A percentile compares a stretch with the other conserved stretches of the same genome.
These are phyloP conservation scores for Crithidia brevicula DNA, from an alignment of 208 protist species.

Conservation along the genomic window DNA sequence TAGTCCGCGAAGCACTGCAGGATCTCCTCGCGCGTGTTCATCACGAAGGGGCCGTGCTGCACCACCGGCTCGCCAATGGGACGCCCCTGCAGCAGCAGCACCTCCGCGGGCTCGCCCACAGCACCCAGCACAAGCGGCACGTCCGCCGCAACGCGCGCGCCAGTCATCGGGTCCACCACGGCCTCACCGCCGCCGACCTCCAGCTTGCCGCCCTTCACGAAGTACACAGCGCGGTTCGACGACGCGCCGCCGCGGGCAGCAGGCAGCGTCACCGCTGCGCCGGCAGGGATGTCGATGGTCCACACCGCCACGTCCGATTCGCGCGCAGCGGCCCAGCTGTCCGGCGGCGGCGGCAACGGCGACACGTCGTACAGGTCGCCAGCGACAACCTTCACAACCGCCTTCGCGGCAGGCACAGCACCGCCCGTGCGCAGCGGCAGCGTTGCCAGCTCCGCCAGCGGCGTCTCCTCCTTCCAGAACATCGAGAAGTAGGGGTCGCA, in stretches of 20 bases:
- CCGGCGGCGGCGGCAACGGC: constrained; percentile 57
- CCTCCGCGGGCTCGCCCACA: constrained; percentile 21
- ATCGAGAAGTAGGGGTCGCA: constrained; percentile 72
- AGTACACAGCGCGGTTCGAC: constrained; percentile 48
- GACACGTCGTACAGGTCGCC: constrained; percentile 41
- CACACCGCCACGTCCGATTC: constrained; percentile 54
- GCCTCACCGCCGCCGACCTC: constrained; percentile 21
- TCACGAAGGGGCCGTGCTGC: constrained; percentile 94
- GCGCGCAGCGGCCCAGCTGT: constrained; percentile 54
- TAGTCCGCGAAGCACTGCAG: constrained; percentile 87
- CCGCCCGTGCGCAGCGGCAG: constrained; percentile 10
- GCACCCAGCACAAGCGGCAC: constrained; percentile 33
- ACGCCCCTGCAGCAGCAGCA: constrained; percentile 67
- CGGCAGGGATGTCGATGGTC: constrained; percentile 39
- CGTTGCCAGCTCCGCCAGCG: constrained; percentile 20
- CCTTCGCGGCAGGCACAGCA: constrained; percentile 9
- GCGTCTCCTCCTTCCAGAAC: constrained; percentile 55
- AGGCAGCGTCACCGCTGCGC: constrained; percentile 35
- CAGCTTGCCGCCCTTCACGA: constrained; percentile 36
- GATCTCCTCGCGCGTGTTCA: constrained; percentile 94
- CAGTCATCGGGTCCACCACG: constrained; percentile 26
- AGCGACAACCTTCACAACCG: constrained; percentile 30
- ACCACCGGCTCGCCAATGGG: constrained; percentile 88
- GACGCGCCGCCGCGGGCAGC: constrained; percentile 25
- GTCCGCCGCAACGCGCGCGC: constrained; percentile 30